Evolutionary conservation across 2,329 filamentous ascomycete genomes (phyloP), one percentile per base, ranked within the genome.

Genomic region (Aotearoamyces nothofagi): DNA sequence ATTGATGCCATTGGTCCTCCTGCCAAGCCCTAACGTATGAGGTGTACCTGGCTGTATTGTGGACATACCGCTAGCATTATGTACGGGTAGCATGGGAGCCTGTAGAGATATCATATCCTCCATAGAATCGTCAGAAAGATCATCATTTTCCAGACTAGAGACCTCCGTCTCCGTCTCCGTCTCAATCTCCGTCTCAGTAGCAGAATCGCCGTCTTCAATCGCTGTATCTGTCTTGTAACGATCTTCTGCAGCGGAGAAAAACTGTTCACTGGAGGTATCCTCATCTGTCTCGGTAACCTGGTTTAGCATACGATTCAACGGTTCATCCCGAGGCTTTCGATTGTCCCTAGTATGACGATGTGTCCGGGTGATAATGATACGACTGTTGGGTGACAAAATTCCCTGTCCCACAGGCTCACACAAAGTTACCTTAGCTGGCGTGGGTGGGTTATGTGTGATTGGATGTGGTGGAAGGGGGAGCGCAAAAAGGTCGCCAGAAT

Each of bases 401-500:
- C 90, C 90, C 53, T 98, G 90, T 5, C 81, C 73, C 10, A 96
- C 84, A 6, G 90, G 90, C 50, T 98, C 90, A 49, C 86, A 96
- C n/a, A 92, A 71, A 26, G 81, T 74, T 35, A 96, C 80, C 54
- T 78, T 84, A 23, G 82, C 90, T 0, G 86, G 83, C 23, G 82
- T 81, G 9, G 83, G 70, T 14, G 81, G 73, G 11, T 80, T 70
- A 53, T 93, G 83, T 6, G 84, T 92, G 38, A 92, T 77, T 9
- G 84, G 78, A 52, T 94, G 84, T 3, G 83, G 70, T 6, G 79
- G 71, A 15, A 96, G 61, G 9, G 82, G 80, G 22, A 98, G 58
- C 7, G 69, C 66, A 36, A 79, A 75, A 28, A 87, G 53, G 51
- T 96, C 87, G 12, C 84, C 84, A 1, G 73, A 65, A 45, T 94